These are phyloP conservation scores for Colletotrichum liaoningense DNA, from an alignment of 2,329 filamentous ascomycete species.

Conservation along the genomic window DNA sequence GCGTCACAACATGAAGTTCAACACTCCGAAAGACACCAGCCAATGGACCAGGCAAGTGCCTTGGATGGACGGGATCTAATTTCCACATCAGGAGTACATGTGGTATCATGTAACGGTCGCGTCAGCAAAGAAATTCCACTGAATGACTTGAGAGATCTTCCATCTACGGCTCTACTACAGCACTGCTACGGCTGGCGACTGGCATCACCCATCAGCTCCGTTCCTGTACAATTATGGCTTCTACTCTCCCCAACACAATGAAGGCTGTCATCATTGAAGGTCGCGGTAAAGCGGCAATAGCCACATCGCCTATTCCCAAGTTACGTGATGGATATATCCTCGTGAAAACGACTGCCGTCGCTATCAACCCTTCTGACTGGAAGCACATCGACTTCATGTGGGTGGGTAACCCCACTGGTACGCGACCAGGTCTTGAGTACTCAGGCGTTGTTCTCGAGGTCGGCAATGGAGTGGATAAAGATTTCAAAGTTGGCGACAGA, in stretches of 20 bases:
- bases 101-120: background rate
- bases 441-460: slow-evolving; percentile 59
- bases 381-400: slow-evolving; percentile 43
- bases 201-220: too few relatives aligned
- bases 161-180: background rate
- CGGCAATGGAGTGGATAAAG: slow-evolving; percentile 54
- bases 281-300: slow-evolving; percentile 16
- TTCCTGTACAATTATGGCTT: background rate
- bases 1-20: background rate
- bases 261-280: slow-evolving; percentile 17
- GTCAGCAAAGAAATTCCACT: background rate
- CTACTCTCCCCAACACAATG: background rate
- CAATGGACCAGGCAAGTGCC: background rate
- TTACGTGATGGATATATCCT: slow-evolving; percentile 43
- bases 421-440: slow-evolving; percentile 56
- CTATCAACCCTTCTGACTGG: slow-evolving; percentile 50
- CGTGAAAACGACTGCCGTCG: slow-evolving; percentile 48
- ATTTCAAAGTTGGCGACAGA: slow-evolving; percentile 59
- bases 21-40: background rate
- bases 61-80: background rate
- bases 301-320: slow-evolving; percentile 13
- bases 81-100: background rate
- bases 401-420: slow-evolving; percentile 33
- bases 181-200: background rate
- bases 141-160: background rate